phyloP scores from a whole-genome alignment of 2,329 filamentous ascomycete species.

The Geosmithia putterillii region DNA sequence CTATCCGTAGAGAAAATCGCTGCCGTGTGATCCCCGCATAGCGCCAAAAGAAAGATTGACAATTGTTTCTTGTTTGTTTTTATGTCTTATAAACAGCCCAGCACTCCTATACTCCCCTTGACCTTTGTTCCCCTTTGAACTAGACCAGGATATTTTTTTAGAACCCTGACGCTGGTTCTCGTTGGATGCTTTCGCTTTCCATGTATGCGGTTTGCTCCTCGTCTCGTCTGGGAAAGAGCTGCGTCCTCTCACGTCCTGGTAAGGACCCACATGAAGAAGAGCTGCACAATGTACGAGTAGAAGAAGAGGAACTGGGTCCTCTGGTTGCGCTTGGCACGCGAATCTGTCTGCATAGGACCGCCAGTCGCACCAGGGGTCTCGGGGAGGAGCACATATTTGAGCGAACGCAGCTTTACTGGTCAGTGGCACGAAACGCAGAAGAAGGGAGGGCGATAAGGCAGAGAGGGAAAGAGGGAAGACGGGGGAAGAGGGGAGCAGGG shows the following conservation, averaged over 20 bases:
- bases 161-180: too few species aligned
- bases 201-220: too few species aligned
- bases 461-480: background rate
- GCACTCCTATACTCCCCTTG: background rate
- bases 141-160: background rate
- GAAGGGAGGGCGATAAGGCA: background rate
- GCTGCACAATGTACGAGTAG: conserved; percentile 89
- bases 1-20: too few species aligned
- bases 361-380: conserved; percentile 59
- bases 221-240: too few species aligned
- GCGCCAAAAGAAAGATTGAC: too few species aligned
- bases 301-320: conserved; percentile 86
- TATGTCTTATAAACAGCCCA: background rate
- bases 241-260: conserved; percentile 25
- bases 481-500: conserved; percentile 16
- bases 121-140: too few species aligned
- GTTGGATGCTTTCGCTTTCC: too few species aligned
- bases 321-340: conserved; percentile 73
- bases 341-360: conserved; percentile 57
- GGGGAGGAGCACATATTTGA: conserved; percentile 91
- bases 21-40: too few species aligned
- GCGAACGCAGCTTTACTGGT: conserved; percentile 63
- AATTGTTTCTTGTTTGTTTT: too few species aligned
- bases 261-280: conserved; percentile 83
- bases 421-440: conserved; percentile 1